Evolutionary conservation across 2,329 filamentous ascomycete species (phyloP), one percentile per base, ranked within the genome.

Genomic region (Ophiosphaerella korrae): DNA sequence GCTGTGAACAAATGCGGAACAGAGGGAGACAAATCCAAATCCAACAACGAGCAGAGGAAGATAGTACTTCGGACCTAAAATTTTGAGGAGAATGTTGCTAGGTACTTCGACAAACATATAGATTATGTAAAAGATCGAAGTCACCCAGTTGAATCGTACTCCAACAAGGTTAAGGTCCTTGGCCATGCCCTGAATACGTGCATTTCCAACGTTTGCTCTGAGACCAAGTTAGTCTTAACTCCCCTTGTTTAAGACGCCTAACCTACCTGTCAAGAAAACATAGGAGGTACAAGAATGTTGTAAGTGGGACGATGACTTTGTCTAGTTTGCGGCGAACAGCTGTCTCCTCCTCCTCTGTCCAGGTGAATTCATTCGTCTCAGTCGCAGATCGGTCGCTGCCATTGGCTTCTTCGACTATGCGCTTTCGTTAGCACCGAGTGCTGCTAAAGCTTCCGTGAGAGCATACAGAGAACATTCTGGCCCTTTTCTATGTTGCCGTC

Each of bases 51-150:
- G 75, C 23, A 79, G 68, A 1, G 82, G 81, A 9, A 85, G 78
- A 52, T 71, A 85, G 58, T 73, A 80, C 40, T 79, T 78, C 1
- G 80, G 77, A 1, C 82, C 81, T 47, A 84, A 65, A 21, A 71
- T 74, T 70, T 84, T 84, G 39, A 85, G 73, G 4, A 84, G 39
- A 50, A 84, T 77, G 61, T 84, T 83, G 64, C 78, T 80, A 2
- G 82, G 82, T 0, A 84, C 75, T 61, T 84, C 82, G 51, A 83
- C 74, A 24, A 81, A 67, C 45, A 83, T 74, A 68, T 84, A 84
- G 48, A 81, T 65, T 52, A 85, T 79, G 70, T 84, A 84, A 73
- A 85, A 84, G 51, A 83, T 78, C 44, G 81, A 83, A 1, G 83
- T 78, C 0, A 81, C 79, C 75, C 80, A 82, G 63, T 84, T 85